Conservation (phyloP, 257 asterid species). For the Scutellaria barbata region DNA sequence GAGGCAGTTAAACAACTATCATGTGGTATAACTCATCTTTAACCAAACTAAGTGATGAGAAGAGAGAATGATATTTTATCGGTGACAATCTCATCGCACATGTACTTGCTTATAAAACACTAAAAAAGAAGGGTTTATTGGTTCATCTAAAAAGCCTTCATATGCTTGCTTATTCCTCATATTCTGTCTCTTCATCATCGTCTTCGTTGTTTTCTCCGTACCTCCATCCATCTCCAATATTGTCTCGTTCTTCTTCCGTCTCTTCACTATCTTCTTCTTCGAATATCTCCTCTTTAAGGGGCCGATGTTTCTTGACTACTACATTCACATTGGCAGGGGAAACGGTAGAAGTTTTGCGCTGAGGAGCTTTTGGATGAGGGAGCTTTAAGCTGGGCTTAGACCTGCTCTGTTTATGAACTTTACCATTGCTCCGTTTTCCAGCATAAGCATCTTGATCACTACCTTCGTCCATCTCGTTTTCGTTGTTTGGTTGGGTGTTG, state of each 20-base stretch:
- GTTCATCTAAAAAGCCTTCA: neutral
- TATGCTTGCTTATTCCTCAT: slow-evolving; percentile 64
- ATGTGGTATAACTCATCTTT: too few species aligned
- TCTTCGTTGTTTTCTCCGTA: slow-evolving; percentile 64
- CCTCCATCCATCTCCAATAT: slow-evolving; percentile 76
- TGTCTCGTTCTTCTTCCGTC: slow-evolving; percentile 92
- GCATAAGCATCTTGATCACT: slow-evolving; percentile 77
- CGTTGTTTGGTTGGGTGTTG: slow-evolving; percentile 48
- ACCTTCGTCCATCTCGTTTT: slow-evolving; percentile 74
- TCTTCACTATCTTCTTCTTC: slow-evolving; percentile 97
- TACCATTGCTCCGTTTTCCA: slow-evolving; percentile 59
- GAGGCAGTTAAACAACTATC: too few species aligned
- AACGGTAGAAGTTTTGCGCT: slow-evolving; percentile 58
- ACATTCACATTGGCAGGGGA: slow-evolving; percentile 55
- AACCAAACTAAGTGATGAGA: too few species aligned
- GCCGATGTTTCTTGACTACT: slow-evolving; percentile 63
- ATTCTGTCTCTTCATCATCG: slow-evolving; percentile 96
- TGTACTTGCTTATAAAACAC: too few species aligned
- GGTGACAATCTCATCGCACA: too few species aligned
- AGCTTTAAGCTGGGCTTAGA: slow-evolving; percentile 73
- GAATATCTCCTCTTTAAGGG: slow-evolving; percentile 56
- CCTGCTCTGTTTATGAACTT: slow-evolving; percentile 67
- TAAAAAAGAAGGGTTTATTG: neutral
- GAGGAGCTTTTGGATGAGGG: slow-evolving; percentile 78
- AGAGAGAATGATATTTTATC: too few species aligned